Evolutionary conservation across 192 early-diverging fungal genomes (phyloP).

Genomic region (Coemansia sp.): DNA sequence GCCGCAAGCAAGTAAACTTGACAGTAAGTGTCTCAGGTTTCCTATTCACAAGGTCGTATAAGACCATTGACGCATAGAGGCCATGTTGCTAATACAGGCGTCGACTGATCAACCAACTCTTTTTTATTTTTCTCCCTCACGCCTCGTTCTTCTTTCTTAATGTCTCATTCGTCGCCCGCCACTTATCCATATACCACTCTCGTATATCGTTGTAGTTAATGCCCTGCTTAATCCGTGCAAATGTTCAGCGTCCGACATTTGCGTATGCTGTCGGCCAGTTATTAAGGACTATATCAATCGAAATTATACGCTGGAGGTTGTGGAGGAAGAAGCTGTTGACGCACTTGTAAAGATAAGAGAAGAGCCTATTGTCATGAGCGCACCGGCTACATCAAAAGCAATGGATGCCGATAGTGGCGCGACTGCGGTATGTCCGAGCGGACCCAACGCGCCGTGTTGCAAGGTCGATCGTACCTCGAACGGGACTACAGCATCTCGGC

Average conservation of each 20-base stretch:
- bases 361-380: slow-evolving; percentile 5
- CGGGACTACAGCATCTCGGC: neutral
- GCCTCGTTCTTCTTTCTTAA: slow-evolving; percentile 3
- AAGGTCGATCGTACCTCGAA: slow-evolving; percentile 5
- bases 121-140: neutral
- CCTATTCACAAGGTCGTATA: no score
- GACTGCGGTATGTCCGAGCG: slow-evolving; percentile 8
- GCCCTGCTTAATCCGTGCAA: slow-evolving; percentile 57
- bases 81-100: neutral
- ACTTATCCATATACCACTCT: neutral
- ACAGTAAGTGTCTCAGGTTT: neutral
- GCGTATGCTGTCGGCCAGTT: slow-evolving; percentile 50
- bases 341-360: slow-evolving; percentile 20
- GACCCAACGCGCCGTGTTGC: slow-evolving; percentile 25
- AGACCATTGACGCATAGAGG: no score
- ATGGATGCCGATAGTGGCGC: neutral
- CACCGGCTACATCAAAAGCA: neutral
- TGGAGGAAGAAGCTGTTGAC: slow-evolving; percentile 31
- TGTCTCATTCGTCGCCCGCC: neutral
- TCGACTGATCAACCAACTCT: neutral
- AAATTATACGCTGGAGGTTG: slow-evolving; percentile 36
- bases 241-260: slow-evolving; percentile 39
- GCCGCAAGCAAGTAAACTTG: slow-evolving; percentile 3
- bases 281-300: slow-evolving; percentile 42
- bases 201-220: slow-evolving; percentile 30